Conservation (phyloP, 164 flowering plant genomes). For the Nelumbo lutea region DNA sequence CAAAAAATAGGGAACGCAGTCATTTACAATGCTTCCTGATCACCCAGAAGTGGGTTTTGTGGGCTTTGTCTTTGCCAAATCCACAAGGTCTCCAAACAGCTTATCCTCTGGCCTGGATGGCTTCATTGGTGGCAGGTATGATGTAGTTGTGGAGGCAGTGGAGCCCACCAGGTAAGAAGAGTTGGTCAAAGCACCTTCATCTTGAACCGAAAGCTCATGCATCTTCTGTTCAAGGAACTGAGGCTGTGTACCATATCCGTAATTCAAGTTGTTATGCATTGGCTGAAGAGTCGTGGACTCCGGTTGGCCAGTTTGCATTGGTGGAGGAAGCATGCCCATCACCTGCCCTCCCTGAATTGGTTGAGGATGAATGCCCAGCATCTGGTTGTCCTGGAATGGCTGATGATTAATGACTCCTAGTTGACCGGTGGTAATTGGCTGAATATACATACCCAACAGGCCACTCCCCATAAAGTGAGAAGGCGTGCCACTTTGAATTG, state of each 20-base stretch:
- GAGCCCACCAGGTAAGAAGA: slow-evolving; percentile 29
- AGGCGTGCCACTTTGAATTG: slow-evolving; percentile 26
- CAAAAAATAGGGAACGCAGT: not conserved
- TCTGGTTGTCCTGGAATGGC: slow-evolving; percentile 33
- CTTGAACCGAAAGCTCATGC: slow-evolving; percentile 63
- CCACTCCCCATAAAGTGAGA: slow-evolving; percentile 32
- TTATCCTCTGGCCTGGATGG: slow-evolving; percentile 84
- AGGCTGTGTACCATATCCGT: slow-evolving; percentile 55
- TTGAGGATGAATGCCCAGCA: slow-evolving; percentile 40
- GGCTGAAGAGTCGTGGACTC: slow-evolving; percentile 44
- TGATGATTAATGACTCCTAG: slow-evolving; percentile 35
- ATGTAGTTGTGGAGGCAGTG: slow-evolving; percentile 9
- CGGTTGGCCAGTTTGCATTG: slow-evolving; percentile 39
- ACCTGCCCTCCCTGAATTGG: slow-evolving; percentile 38
- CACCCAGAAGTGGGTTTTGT: slow-evolving; percentile 43
- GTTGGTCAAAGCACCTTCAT: slow-evolving; percentile 38
- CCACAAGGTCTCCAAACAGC: slow-evolving; percentile 92
- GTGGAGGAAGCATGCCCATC: slow-evolving; percentile 59
- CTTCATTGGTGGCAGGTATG: slow-evolving; percentile 47
- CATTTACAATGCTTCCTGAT: slow-evolving; percentile 58
- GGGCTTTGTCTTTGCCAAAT: slow-evolving; percentile 69
- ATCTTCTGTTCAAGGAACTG: slow-evolving; percentile 59
- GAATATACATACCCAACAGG: slow-evolving; percentile 36
- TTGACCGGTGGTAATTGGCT: slow-evolving; percentile 22
- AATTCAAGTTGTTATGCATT: slow-evolving; percentile 56